phyloP scores from a whole-genome alignment of 352 stramenopile genomes.

The Phytophthora pseudosyringae region DNA sequence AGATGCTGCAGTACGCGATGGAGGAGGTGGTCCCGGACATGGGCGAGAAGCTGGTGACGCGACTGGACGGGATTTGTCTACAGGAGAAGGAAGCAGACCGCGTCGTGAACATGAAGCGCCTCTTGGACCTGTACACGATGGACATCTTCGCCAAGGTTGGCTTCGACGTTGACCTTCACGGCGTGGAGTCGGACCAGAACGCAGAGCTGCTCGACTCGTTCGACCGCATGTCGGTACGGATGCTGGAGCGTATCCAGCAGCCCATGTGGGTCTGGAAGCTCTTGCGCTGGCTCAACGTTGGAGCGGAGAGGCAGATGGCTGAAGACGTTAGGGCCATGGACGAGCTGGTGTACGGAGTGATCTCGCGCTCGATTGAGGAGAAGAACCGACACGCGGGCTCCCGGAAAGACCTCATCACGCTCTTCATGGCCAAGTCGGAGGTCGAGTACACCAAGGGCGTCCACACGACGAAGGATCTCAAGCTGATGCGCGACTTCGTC shows the following conservation, averaged over 20 bases:
- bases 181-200: constrained; percentile 48
- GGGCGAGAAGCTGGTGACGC: constrained; percentile 40
- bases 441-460: constrained; percentile 35
- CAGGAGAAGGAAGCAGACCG: constrained; percentile 16
- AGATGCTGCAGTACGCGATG: constrained; percentile 70
- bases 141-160: constrained; percentile 80
- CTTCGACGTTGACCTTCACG: constrained; percentile 68
- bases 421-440: constrained; percentile 56
- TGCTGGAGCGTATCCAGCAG: constrained; percentile 47
- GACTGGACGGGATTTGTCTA: constrained; percentile 32
- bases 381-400: constrained; percentile 20
- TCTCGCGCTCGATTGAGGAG: constrained; percentile 39
- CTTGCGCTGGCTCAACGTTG: constrained; percentile 46
- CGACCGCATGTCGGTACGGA: constrained; percentile 37
- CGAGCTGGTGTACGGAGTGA: constrained; percentile 43
- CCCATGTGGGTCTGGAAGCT: constrained; percentile 51
- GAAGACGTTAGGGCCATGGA: constrained; percentile 40
- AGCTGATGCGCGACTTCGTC: constrained; percentile 82
- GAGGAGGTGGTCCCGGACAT: constrained; percentile 53
- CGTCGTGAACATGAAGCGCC: constrained; percentile 50
- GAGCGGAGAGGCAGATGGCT: constrained; percentile 43
- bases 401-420: constrained; percentile 50
- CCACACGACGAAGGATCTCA: constrained; percentile 38
- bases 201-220: constrained; percentile 45
- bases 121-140: constrained; percentile 67